Conservation (phyloP, 2,329 filamentous ascomycete species). For the Paecilomyces sp. region DNA sequence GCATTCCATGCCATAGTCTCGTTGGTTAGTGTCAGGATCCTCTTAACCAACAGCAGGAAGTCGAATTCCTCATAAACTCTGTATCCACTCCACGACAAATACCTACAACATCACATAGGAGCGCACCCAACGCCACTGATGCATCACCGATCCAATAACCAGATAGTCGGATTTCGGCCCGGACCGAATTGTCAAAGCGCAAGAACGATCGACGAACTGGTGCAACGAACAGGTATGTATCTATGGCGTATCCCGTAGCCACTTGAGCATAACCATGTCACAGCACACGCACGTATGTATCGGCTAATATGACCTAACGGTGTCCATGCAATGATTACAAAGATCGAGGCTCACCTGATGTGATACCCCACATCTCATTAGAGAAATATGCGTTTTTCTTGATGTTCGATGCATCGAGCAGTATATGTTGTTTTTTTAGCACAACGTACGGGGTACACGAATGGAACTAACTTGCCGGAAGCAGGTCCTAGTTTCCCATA, state of each 20-base stretch:
- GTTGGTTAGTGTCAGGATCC: no score
- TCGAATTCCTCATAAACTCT: not conserved
- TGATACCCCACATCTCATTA: not conserved
- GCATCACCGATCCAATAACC: not conserved
- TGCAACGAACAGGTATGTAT: not conserved
- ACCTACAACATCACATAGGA: not conserved
- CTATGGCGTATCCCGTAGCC: no score
- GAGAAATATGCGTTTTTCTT: not conserved
- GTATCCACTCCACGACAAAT: no score
- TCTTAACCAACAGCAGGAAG: not conserved
- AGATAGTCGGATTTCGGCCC: not conserved
- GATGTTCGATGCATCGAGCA: no score
- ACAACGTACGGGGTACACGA: not conserved
- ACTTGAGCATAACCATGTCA: not conserved
- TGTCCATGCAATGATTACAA: not conserved
- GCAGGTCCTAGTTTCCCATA: not conserved
- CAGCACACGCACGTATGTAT: not conserved
- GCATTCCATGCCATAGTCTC: no score
- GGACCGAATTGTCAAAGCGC: not conserved
- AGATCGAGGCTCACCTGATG: not conserved
- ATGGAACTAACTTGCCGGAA: not conserved
- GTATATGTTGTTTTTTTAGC: no score
- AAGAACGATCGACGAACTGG: not conserved
- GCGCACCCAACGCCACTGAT: not conserved
- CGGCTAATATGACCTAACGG: not conserved